A percentile compares a stretch with the other conserved stretches of the same genome.
Evolutionary conservation across 352 stramenopile species (phyloP).

Genomic region (Pseudoperonospora humuli): DNA sequence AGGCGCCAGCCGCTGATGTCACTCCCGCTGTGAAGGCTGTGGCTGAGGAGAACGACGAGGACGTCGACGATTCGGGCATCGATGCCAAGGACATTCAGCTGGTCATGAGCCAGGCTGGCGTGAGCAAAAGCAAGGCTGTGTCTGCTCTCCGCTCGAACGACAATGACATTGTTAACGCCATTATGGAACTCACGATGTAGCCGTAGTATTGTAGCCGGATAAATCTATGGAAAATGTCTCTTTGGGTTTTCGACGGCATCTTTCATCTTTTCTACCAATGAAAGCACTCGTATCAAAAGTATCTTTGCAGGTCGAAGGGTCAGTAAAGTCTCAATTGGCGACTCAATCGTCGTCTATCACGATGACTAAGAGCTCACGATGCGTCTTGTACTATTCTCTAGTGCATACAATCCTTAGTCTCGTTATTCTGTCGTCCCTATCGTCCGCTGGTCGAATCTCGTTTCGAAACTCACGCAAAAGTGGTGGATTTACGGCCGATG

Average conservation of each 20-base stretch:
- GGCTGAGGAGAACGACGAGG: slow-evolving; percentile 76
- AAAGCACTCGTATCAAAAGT: too few species aligned
- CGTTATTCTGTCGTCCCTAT: too few species aligned
- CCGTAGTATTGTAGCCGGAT: slow-evolving; percentile 18
- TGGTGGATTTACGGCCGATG: too few species aligned
- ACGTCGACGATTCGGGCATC: slow-evolving; percentile 94
- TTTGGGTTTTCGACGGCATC: slow-evolving; percentile 33
- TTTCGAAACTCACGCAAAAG: too few species aligned
- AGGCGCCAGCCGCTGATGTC: slow-evolving; percentile 63
- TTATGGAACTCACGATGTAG: slow-evolving; percentile 99
- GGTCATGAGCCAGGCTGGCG: slow-evolving; percentile 92
- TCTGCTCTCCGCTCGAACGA: slow-evolving; percentile 96
- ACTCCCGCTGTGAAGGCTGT: slow-evolving; percentile 28
- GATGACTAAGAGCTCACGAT: too few species aligned
- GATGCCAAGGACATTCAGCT: slow-evolving; percentile 99
- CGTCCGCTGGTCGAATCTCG: too few species aligned
- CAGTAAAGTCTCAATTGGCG: too few species aligned
- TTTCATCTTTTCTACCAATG: too few species aligned
- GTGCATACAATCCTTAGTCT: too few species aligned
- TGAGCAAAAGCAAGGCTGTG: slow-evolving; percentile 93
- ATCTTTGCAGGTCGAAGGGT: too few species aligned
- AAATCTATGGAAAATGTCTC: slow-evolving; percentile 16
- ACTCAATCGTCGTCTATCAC: too few species aligned
- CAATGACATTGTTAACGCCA: slow-evolving; percentile 98
- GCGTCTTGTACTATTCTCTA: too few species aligned